Percentiles rank a stretch among this genome's conserved stretches.
Evolutionary conservation across 2,329 filamentous ascomycete genomes (phyloP).

Genomic region (Ophiostoma australiae): DNA sequence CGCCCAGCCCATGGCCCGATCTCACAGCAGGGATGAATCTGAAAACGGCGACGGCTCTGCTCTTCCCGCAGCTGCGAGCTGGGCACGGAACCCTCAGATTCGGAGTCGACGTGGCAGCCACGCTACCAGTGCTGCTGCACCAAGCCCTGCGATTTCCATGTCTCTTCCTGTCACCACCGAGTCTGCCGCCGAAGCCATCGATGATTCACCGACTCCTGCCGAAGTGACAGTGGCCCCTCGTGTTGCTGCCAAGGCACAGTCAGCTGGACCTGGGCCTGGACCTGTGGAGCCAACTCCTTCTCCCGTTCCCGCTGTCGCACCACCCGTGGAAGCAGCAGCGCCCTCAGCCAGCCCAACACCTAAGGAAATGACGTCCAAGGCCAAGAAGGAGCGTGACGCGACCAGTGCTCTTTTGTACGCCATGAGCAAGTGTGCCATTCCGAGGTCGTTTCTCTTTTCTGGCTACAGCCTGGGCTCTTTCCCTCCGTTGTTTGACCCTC

Average conservation of each 20-base stretch:
- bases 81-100: slow-evolving; percentile 69
- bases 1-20: slow-evolving; percentile 65
- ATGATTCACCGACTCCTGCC: slow-evolving; percentile 33
- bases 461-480: slow-evolving; percentile 38
- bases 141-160: slow-evolving; percentile 71
- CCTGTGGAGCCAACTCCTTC: background rate
- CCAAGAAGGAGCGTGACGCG: slow-evolving; percentile 25
- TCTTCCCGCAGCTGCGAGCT: slow-evolving; percentile 88
- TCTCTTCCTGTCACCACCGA: slow-evolving; percentile 53
- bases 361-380: slow-evolving; percentile 6
- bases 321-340: background rate
- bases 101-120: slow-evolving; percentile 69
- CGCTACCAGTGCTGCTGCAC: slow-evolving; percentile 72
- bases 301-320: background rate
- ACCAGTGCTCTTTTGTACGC: slow-evolving; percentile 36
- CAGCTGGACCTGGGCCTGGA: background rate
- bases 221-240: slow-evolving; percentile 30
- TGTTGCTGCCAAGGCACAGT: background rate
- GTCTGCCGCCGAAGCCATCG: slow-evolving; percentile 42
- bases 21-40: slow-evolving; percentile 72
- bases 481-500: slow-evolving; percentile 76
- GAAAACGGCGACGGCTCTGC: slow-evolving; percentile 77
- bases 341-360: background rate
- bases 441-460: slow-evolving; percentile 29
- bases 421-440: slow-evolving; percentile 38